Evolutionary conservation across 345 rosid genomes (phyloP), one percentile per base, ranked within the genome.

Genomic region (Carallia pectinifolia): DNA sequence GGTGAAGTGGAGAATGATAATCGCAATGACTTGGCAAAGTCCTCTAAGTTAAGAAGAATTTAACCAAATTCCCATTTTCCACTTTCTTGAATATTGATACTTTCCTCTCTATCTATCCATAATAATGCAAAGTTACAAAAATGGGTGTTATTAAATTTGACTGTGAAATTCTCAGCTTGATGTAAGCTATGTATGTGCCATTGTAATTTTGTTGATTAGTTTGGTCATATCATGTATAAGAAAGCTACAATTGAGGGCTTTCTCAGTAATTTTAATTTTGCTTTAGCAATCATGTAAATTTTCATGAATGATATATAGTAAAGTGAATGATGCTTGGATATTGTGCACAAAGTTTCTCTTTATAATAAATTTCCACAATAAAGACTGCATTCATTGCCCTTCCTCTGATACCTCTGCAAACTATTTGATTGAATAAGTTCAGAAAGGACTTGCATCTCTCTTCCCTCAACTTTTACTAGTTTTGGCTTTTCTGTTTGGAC

Each of bases 401-500:
- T 65, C 27, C 48, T 10, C 15, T 44, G 50, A 44, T 12, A 44
- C 9, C 47, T 38, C 75, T 70, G 79, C 33, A 40, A 23, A 77
- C 80, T 80, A 80, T 80, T 74, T 72, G 76, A 78, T 80, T 80
- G 72, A 78, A 78, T 70, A 76, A 69, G 65, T 29, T 34, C 53
- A 75, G 80, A 72, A 44, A 65, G 69, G 58, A 72, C 7, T 63
- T 58, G 53, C 67, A 23, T 7, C 38, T 66, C 72, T 68, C 73
- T 61, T 70, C 65, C 55, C 68, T 71, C 1, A 66, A 36, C 72
- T 75, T 73, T 73, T 73, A 29, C 60, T 56, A 64, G 76, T 74
- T 73, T 85, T 85, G 87, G 89, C 81, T 83, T 69, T 58, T 83
- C 71, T 70, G 52, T 65, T 79, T 85, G 89, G 85, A 85, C 76